Conservation (phyloP, 2,329 filamentous ascomycete genomes). For the Sporothrix luriei region DNA sequence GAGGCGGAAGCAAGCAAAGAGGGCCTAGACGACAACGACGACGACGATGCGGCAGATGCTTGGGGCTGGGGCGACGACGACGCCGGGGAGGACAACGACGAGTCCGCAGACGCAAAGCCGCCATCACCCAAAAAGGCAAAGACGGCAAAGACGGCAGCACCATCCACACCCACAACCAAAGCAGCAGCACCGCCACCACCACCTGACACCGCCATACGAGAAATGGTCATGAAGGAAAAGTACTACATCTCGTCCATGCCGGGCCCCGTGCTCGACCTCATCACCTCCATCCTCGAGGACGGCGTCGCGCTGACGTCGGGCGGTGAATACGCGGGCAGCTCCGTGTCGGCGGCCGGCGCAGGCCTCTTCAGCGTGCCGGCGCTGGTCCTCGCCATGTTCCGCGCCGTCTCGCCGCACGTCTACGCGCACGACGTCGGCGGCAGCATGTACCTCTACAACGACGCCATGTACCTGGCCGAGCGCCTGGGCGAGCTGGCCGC, state of each 20-base stretch:
- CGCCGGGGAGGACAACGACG: constrained; percentile 28
- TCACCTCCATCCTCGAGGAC: constrained; percentile 63
- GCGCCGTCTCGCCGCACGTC: constrained; percentile 73
- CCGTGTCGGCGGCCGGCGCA: constrained; percentile 67
- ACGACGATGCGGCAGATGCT: constrained; percentile 63
- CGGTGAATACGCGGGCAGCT: constrained; percentile 52
- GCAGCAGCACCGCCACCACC: neutral
- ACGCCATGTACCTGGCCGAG: constrained; percentile 65
- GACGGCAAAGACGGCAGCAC: constrained; percentile 22
- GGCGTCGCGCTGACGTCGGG: constrained; percentile 59
- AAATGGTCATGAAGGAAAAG: constrained; percentile 78
- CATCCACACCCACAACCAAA: neutral
- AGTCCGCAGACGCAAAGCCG: constrained; percentile 36
- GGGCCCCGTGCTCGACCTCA: constrained; percentile 70
- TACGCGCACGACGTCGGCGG: constrained; percentile 65
- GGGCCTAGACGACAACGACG: constrained; percentile 34
- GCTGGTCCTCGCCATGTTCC: constrained; percentile 74
- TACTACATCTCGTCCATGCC: constrained; percentile 91
- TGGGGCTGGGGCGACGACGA: constrained; percentile 87
- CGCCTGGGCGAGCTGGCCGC: constrained; percentile 53
- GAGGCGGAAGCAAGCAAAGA: constrained; percentile 40
- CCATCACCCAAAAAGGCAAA: constrained; percentile 23
- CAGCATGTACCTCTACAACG: constrained; percentile 71
- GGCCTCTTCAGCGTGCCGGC: constrained; percentile 73
- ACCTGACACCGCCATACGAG: constrained; percentile 45